phyloP scores from a whole-genome alignment of 208 protist genomes.

The Leishmania amazonensis region DNA sequence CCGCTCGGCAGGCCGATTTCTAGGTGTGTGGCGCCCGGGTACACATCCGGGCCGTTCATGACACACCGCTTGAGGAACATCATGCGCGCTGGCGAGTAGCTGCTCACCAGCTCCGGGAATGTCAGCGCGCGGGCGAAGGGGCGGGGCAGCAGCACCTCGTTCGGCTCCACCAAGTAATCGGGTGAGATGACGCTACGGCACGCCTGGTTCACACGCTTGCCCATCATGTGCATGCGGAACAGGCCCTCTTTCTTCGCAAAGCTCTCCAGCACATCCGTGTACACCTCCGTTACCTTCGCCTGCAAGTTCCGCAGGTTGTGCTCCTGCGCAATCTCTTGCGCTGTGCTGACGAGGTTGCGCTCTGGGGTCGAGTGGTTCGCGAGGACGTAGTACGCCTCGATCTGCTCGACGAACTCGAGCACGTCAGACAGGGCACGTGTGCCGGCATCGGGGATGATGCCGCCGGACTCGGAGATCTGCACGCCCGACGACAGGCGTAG shows the following conservation, averaged over 20 bases:
- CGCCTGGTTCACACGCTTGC: constrained; percentile 99
- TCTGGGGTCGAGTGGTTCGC: constrained; percentile 63
- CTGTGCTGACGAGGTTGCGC: constrained; percentile 42
- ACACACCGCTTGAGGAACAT: constrained; percentile 94
- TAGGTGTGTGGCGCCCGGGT: constrained; percentile 98
- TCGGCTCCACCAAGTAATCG: constrained; percentile 97
- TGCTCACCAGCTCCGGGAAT: constrained; percentile 95
- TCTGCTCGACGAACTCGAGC: constrained; percentile 80
- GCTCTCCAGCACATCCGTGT: constrained; percentile 68
- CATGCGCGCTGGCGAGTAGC: constrained; percentile 69
- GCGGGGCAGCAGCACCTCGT: constrained; percentile 95
- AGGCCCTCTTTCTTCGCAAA: constrained; percentile 99
- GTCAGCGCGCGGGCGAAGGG: constrained; percentile 96
- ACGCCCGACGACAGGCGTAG: constrained; percentile 82
- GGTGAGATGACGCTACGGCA: constrained; percentile 99
- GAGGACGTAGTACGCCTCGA: constrained; percentile 82
- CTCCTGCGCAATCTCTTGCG: constrained; percentile 76
- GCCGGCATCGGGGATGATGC: constrained; percentile 66
- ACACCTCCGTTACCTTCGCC: constrained; percentile 82
- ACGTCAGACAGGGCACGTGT: constrained; percentile 74
- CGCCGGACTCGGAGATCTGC: constrained; percentile 65
- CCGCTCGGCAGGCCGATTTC: constrained; percentile 77
- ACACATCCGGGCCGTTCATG: constrained; percentile 96
- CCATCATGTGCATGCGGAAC: constrained; percentile 99
- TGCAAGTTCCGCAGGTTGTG: constrained; percentile 88